Percentiles rank a stretch among this genome's conserved stretches.
These are phyloP conservation scores for Teratosphaeria nubilosa DNA, from an alignment of 2,329 filamentous ascomycete species.

Conservation along the genomic window DNA sequence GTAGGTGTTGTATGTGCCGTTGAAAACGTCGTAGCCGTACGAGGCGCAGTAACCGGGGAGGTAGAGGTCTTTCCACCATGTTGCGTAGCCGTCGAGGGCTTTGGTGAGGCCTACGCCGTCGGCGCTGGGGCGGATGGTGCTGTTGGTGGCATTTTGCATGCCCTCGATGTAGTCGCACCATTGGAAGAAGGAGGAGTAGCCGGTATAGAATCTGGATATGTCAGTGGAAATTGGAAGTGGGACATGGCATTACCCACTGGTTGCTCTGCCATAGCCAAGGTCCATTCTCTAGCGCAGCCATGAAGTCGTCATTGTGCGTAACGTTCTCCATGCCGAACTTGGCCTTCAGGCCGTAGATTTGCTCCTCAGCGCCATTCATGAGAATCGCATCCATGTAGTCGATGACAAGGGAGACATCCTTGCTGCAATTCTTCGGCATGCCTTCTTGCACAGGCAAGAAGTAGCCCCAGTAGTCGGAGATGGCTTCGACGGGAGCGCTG, in stretches of 20 bases:
- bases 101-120: constrained; percentile 45
- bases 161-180: constrained; percentile 34
- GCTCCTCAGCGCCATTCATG: constrained; percentile 17
- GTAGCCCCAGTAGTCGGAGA: constrained; percentile 50
- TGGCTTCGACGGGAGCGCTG: constrained; percentile 45
- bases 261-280: constrained; percentile 48
- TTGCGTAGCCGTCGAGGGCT: constrained; percentile 45
- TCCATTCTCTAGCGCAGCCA: constrained; percentile 43
- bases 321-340: constrained; percentile 44
- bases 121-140: constrained; percentile 23
- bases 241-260: neutral
- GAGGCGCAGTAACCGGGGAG: constrained; percentile 40
- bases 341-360: constrained; percentile 37
- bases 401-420: constrained; percentile 42
- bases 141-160: constrained; percentile 14
- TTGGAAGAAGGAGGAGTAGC: constrained; percentile 31
- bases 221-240: neutral
- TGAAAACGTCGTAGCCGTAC: constrained; percentile 40
- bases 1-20: constrained; percentile 30
- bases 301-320: constrained; percentile 44
- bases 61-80: constrained; percentile 39
- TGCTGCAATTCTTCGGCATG: constrained; percentile 50
- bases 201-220: constrained; percentile 4
- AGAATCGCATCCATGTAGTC: constrained; percentile 36
- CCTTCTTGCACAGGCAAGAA: constrained; percentile 47